These are phyloP conservation scores for Cryptosporidium sp. DNA, from an alignment of 169 alveolate genomes.

Conservation along the genomic window DNA sequence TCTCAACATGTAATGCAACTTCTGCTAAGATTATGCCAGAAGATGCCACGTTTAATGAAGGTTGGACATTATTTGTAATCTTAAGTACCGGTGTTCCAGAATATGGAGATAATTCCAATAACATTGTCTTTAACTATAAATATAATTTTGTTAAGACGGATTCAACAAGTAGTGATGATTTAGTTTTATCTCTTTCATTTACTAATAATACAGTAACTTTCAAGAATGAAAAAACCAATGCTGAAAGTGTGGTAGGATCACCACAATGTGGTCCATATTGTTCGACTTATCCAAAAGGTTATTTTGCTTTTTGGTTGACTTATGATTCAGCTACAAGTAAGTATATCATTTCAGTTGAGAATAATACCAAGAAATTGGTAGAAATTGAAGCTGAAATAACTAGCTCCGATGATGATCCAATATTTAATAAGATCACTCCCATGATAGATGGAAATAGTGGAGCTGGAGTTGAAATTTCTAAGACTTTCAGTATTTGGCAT, in stretches of 20 bases:
- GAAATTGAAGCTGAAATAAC: slow-evolving; percentile 12
- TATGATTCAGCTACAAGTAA: slow-evolving; percentile 13
- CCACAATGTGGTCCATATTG: slow-evolving; percentile 72
- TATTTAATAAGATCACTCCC: slow-evolving; percentile 34
- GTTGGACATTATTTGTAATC: slow-evolving; percentile 57
- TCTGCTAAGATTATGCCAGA: slow-evolving; percentile 51
- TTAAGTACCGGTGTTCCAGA: slow-evolving; percentile 37
- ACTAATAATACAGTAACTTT: slow-evolving; percentile 13
- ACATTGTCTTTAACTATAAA: slow-evolving; percentile 2
- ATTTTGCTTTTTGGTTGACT: slow-evolving; percentile 50
- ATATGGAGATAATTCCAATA: neutral
- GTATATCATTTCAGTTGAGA: slow-evolving; percentile 22
- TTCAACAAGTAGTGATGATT: neutral
- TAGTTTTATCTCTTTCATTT: slow-evolving; percentile 22
- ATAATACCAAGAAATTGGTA: slow-evolving; percentile 33
- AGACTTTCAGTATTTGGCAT: slow-evolving; percentile 44
- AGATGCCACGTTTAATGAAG: slow-evolving; percentile 11
- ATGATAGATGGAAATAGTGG: neutral
- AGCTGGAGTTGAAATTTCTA: neutral
- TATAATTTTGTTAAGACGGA: slow-evolving; percentile 24
- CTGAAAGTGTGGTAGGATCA: neutral
- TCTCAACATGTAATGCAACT: slow-evolving; percentile 33
- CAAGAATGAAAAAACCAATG: slow-evolving; percentile 32
- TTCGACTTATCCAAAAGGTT: slow-evolving; percentile 55
- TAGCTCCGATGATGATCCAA: neutral